These are phyloP conservation scores for Aphanomyces euteiches DNA, from an alignment of 352 stramenopile genomes.

Conservation along the genomic window DNA sequence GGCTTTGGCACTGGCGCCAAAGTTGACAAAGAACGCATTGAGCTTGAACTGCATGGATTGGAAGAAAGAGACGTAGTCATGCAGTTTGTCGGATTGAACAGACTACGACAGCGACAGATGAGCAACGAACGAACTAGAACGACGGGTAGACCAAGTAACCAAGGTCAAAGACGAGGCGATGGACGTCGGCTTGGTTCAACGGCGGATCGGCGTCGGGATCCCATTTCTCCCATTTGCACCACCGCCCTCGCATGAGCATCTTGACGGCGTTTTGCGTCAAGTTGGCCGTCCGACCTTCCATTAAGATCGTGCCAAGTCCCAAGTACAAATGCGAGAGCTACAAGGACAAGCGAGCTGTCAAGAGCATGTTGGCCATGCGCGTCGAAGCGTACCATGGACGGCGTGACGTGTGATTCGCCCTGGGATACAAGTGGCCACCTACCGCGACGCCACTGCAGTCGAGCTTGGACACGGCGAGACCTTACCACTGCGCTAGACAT, in stretches of 20 bases:
- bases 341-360: not conserved
- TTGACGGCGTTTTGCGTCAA: slow-evolving; percentile 76
- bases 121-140: not conserved
- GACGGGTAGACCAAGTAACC: slow-evolving; percentile 51
- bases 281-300: slow-evolving; percentile 72
- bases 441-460: not conserved
- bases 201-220: slow-evolving; percentile 46
- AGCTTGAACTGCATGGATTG: slow-evolving; percentile 60
- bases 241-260: slow-evolving; percentile 62
- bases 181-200: slow-evolving; percentile 57
- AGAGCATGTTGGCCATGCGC: not conserved
- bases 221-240: slow-evolving; percentile 79
- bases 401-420: slow-evolving; percentile 42
- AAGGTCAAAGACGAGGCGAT: slow-evolving; percentile 64
- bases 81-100: slow-evolving; percentile 59
- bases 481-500: slow-evolving; percentile 65
- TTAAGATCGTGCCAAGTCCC: slow-evolving; percentile 63
- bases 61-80: slow-evolving; percentile 74
- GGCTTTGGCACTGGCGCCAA: not conserved
- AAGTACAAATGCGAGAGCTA: slow-evolving; percentile 66
- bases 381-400: slow-evolving; percentile 42
- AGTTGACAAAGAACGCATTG: not conserved
- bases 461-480: slow-evolving; percentile 4
- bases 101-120: slow-evolving; percentile 41
- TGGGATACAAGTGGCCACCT: slow-evolving; percentile 55